Conservation (phyloP, 352 stramenopile species). For the Saprolegnia diclina region DNA sequence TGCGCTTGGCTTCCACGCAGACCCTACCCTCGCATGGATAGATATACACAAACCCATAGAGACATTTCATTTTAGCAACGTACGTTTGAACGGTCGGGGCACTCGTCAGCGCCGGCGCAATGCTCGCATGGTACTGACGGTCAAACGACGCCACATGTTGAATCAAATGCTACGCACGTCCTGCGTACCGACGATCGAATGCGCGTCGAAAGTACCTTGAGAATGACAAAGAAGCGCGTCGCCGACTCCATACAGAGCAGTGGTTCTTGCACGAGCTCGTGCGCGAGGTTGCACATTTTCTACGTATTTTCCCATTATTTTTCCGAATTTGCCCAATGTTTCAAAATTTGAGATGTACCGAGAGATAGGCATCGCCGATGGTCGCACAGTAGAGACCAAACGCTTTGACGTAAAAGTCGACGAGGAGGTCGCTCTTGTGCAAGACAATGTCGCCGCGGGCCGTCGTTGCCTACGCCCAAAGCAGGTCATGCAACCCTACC, state of each 20-base stretch:
- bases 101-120: conserved; percentile 37
- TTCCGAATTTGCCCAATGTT: background rate
- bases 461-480: conserved; percentile 27
- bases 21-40: conserved; percentile 41
- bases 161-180: conserved; percentile 40
- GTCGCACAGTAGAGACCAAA: conserved; percentile 53
- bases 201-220: conserved; percentile 39
- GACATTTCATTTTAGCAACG: background rate
- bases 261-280: conserved; percentile 61
- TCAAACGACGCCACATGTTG: conserved; percentile 56
- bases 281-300: conserved; percentile 50
- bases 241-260: conserved; percentile 52
- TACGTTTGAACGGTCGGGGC: conserved; percentile 75
- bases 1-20: conserved; percentile 69
- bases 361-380: conserved; percentile 62
- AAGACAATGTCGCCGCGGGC: conserved; percentile 56
- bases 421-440: conserved; percentile 56
- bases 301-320: conserved; percentile 26
- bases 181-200: background rate
- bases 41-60: too few relatives aligned
- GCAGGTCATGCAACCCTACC: background rate
- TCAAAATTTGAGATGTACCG: conserved; percentile 31
- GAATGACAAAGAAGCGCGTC: conserved; percentile 56
- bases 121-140: conserved; percentile 45
- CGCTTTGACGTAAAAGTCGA: conserved; percentile 60